Conservation (phyloP, 805 yeast genomes). For the Teunomyces gatunensis region DNA sequence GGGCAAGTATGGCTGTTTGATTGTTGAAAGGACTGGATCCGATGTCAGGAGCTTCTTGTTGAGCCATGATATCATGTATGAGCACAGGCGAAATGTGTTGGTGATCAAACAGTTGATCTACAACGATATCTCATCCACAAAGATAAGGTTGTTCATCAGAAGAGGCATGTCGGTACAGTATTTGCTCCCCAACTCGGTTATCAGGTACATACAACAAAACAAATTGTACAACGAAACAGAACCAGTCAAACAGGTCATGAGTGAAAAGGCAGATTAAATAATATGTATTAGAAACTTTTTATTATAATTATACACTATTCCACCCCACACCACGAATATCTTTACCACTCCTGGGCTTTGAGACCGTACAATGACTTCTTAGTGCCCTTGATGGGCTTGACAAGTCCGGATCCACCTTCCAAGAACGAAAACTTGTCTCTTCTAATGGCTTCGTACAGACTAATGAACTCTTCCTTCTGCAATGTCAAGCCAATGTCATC, state of each 20-base stretch:
- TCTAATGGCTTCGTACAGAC: conserved; percentile 73
- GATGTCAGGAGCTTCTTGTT: conserved; percentile 91
- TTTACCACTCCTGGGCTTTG: conserved; percentile 72
- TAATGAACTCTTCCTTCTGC: conserved; percentile 78
- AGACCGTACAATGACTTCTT: conserved; percentile 67
- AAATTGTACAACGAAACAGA: conserved; percentile 84
- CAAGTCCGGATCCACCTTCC: conserved; percentile 78
- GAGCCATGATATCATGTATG: conserved; percentile 96
- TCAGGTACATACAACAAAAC: conserved; percentile 91
- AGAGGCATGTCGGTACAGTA: conserved; percentile 97
- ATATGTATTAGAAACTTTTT: background rate
- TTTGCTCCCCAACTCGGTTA: conserved; percentile 88
- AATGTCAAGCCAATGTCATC: conserved; percentile 96
- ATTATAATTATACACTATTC: background rate
- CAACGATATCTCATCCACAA: conserved; percentile 93
- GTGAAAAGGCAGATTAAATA: conserved; percentile 23
- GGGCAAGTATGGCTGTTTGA: conserved; percentile 94
- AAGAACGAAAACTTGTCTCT: conserved; percentile 82
- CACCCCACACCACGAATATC: background rate
- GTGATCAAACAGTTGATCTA: conserved; percentile 95
- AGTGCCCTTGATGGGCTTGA: conserved; percentile 64
- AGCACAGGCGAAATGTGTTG: conserved; percentile 87
- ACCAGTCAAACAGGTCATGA: conserved; percentile 86
- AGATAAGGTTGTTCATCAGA: conserved; percentile 86
- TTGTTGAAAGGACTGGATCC: conserved; percentile 94